phyloP scores from a whole-genome alignment of 2,329 filamentous ascomycete genomes.

The Fusarium nodosum region DNA sequence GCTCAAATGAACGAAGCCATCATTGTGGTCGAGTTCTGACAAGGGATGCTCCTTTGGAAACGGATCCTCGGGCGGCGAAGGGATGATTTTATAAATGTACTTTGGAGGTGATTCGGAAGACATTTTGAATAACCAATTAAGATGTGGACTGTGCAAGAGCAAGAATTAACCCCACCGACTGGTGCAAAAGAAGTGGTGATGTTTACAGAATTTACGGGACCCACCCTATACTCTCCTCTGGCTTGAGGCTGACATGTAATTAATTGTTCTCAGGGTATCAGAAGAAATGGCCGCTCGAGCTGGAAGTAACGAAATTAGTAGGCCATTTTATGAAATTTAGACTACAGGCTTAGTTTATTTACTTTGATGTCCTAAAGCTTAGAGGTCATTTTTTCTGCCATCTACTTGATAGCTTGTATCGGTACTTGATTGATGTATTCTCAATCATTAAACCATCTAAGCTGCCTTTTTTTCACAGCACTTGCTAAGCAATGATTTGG shows the following conservation, averaged over 20 bases:
- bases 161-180: conserved; percentile 14
- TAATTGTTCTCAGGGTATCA: neutral
- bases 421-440: no score
- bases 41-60: conserved; percentile 68
- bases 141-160: conserved; percentile 2
- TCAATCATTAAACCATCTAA: no score
- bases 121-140: conserved; percentile 42
- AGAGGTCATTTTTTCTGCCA: no score
- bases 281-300: no score
- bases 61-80: conserved; percentile 64
- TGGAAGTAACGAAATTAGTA: no score
- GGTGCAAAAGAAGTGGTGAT: conserved; percentile 10
- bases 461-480: no score
- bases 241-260: neutral
- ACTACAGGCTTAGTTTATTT: no score
- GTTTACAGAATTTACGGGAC: conserved; percentile 14
- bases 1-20: conserved; percentile 74
- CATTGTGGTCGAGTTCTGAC: conserved; percentile 70
- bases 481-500: no score
- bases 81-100: conserved; percentile 73
- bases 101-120: conserved; percentile 53
- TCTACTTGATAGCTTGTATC: no score
- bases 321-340: no score
- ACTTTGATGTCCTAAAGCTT: no score
- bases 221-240: neutral